These are phyloP conservation scores for Leucogyrophana mollusca DNA, from an alignment of 768 basidiomycete species.

Conservation along the genomic window DNA sequence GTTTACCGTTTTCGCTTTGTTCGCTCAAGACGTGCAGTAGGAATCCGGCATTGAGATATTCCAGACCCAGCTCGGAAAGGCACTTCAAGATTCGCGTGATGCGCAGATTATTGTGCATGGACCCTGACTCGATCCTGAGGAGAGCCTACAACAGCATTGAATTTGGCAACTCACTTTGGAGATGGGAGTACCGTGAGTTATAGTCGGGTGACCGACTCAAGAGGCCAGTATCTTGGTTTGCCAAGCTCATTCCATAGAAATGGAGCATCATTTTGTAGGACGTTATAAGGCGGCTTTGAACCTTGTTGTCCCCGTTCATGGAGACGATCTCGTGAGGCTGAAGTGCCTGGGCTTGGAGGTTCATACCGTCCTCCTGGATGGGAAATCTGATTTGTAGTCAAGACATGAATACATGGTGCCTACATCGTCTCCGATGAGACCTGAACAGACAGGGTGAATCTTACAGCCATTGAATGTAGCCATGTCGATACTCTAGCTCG, in stretches of 20 bases:
- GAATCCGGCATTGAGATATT: constrained; percentile 63
- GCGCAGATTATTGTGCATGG: constrained; percentile 74
- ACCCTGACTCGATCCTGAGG: constrained; percentile 37
- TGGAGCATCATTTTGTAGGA: constrained; percentile 78
- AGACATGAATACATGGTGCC: not conserved
- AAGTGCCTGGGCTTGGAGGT: constrained; percentile 63
- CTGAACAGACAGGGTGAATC: constrained; percentile 29
- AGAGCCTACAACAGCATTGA: not conserved
- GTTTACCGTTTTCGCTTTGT: constrained; percentile 56
- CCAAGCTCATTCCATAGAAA: constrained; percentile 75
- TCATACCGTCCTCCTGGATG: constrained; percentile 73
- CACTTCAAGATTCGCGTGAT: constrained; percentile 78
- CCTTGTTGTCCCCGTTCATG: constrained; percentile 50
- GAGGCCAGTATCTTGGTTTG: constrained; percentile 56
- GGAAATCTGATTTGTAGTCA: constrained; percentile 50
- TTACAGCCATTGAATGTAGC: constrained; percentile 79
- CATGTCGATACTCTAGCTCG: constrained; percentile 66
- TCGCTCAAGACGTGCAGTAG: constrained; percentile 67
- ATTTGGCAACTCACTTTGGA: constrained; percentile 51
- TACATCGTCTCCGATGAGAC: not conserved
- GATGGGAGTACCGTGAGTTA: constrained; percentile 57
- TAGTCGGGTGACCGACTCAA: constrained; percentile 54
- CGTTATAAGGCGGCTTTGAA: constrained; percentile 48
- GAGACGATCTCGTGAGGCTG: constrained; percentile 59
- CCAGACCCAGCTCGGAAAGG: constrained; percentile 67